These are phyloP conservation scores for Diaporthe vexans DNA, from an alignment of 2,329 filamentous ascomycete genomes.

Conservation along the genomic window DNA sequence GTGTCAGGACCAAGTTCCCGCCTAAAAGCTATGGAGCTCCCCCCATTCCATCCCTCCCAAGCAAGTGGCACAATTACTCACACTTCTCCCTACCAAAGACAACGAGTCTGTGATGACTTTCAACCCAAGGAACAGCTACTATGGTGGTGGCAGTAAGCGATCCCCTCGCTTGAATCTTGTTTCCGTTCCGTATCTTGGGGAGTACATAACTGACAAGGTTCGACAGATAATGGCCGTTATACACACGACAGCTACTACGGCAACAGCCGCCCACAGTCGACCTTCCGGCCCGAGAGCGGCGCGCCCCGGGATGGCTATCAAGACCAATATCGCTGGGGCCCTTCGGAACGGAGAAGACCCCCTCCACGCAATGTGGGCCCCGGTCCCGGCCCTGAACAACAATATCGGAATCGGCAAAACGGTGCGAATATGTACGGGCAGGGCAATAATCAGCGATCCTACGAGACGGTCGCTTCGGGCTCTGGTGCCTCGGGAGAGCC, in stretches of 20 bases:
- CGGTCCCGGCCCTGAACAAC: constrained; percentile 53
- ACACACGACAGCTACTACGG: constrained; percentile 68
- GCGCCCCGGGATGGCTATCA: constrained; percentile 54
- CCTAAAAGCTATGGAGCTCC: background rate
- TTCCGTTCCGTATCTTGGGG: background rate
- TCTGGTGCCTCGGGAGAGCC: constrained; percentile 80
- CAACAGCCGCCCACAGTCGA: constrained; percentile 44
- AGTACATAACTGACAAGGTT: constrained; percentile 42
- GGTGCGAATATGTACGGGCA: constrained; percentile 64
- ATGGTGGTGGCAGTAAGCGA: constrained; percentile 53
- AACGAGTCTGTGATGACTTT: constrained; percentile 60
- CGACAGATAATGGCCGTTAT: constrained; percentile 58
- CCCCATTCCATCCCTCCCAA: background rate
- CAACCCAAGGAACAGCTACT: constrained; percentile 74
- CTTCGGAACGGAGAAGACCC: constrained; percentile 46
- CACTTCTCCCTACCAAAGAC: constrained; percentile 53
- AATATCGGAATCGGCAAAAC: constrained; percentile 56
- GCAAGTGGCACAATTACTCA: background rate
- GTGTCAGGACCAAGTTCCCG: background rate
- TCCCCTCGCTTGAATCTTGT: background rate
- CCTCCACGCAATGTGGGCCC: constrained; percentile 59
- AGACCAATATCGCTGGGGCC: constrained; percentile 39
- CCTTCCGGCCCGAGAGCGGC: constrained; percentile 36
- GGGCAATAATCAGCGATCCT: constrained; percentile 80
- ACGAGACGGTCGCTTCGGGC: constrained; percentile 88